Percentiles rank a stretch among this genome's conserved stretches.
Evolutionary conservation across 2,329 filamentous ascomycete species (phyloP).

Genomic region (Talaromyces albobiverticillius): DNA sequence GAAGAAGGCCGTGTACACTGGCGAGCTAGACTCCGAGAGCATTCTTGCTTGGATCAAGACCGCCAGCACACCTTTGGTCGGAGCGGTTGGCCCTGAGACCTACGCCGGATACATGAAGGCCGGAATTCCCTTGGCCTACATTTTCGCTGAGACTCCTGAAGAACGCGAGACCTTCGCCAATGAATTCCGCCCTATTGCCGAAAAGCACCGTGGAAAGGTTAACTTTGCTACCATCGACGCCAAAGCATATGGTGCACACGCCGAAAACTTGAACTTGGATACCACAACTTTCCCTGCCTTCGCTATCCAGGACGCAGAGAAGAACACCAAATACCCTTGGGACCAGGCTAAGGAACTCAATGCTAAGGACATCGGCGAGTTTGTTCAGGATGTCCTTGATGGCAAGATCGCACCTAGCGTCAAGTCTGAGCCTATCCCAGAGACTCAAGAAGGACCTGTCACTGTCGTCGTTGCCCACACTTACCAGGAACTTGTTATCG

Average conservation of each 20-base stretch:
- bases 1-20: slow-evolving; percentile 80
- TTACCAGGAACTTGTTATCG: slow-evolving; percentile 87
- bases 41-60: slow-evolving; percentile 83
- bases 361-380: slow-evolving; percentile 69
- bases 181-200: slow-evolving; percentile 77
- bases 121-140: slow-evolving; percentile 91
- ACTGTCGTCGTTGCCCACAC: slow-evolving; percentile 86
- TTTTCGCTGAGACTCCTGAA: slow-evolving; percentile 90
- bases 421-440: slow-evolving; percentile 96
- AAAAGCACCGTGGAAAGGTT: slow-evolving; percentile 89
- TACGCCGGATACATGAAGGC: slow-evolving; percentile 92
- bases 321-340: slow-evolving; percentile 97
- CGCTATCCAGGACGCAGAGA: slow-evolving; percentile 90
- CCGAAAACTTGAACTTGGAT: slow-evolving; percentile 94
- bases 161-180: slow-evolving; percentile 78
- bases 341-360: slow-evolving; percentile 79
- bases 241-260: slow-evolving; percentile 89
- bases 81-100: slow-evolving; percentile 95
- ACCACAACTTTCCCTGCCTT: slow-evolving; percentile 94
- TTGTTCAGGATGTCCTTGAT: slow-evolving; percentile 78
- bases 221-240: slow-evolving; percentile 99
- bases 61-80: slow-evolving; percentile 82
- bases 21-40: slow-evolving; percentile 75
- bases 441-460: slow-evolving; percentile 87
- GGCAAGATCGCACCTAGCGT: slow-evolving; percentile 94